Percentiles rank a stretch among this genome's conserved stretches.
Evolutionary conservation across 768 basidiomycete species (phyloP).

Genomic region (Ramaria sp.): DNA sequence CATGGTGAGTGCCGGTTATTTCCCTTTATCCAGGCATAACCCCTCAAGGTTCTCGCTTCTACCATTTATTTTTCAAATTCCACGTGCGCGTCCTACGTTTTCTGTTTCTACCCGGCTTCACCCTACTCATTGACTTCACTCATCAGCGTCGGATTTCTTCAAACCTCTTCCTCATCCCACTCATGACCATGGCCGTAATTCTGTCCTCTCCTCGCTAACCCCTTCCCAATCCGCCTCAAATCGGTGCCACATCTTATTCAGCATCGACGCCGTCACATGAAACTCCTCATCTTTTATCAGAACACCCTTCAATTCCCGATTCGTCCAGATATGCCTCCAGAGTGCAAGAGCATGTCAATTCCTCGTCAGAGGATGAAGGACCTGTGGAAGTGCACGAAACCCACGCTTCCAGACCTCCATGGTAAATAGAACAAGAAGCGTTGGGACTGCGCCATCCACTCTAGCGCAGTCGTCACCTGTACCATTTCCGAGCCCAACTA

Average conservation of each 20-base stretch:
- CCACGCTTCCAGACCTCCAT: constrained; percentile 28
- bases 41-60: not conserved
- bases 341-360: constrained; percentile 17
- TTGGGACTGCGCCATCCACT: not conserved
- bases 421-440: constrained; percentile 10
- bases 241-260: constrained; percentile 17
- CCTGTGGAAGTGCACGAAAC: constrained; percentile 42
- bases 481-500: not conserved
- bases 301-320: not conserved
- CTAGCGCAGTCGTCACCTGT: not conserved
- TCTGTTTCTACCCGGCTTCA: not conserved
- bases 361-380: constrained; percentile 15
- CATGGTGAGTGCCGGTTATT: constrained; percentile 18
- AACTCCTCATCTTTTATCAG: constrained; percentile 29
- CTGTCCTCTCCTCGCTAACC: constrained; percentile 51
- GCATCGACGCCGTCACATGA: not conserved
- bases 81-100: constrained; percentile 1
- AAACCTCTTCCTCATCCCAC: constrained; percentile 8
- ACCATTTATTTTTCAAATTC: not conserved
- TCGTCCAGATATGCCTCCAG: constrained; percentile 19
- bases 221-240: constrained; percentile 74
- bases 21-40: not conserved
- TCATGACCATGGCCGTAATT: constrained; percentile 20
- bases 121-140: not conserved
- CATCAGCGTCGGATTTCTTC: not conserved